Base-by-base conservation (phyloP, 495 filamentous ascomycete species). In the Glarea lozoyensis region DNA sequence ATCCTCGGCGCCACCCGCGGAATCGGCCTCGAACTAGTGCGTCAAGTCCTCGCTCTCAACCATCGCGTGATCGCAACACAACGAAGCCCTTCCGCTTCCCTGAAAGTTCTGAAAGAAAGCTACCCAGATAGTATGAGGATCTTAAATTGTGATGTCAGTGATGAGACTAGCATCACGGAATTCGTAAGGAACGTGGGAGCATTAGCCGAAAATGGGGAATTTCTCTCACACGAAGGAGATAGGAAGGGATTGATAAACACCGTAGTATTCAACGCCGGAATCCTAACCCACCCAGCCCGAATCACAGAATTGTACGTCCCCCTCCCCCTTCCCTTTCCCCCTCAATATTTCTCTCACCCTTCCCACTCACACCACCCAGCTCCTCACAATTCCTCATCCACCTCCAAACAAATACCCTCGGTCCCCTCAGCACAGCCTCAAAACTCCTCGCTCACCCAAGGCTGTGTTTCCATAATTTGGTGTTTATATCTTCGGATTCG, bases 1-100 rank as follows among this genome's bases (percentile, higher is more conserved):
- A 64, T 78, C n/a, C 60, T 77, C 10, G 75, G 74, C 24, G 73
- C 72, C 20, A 69, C 66, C 33, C 61, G 73, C 53, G 75, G 75
- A 43, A 78, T 79, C 45, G 75, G 75, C 25, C 56, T 75, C 16
- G 75, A 78, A 46, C 72, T 75, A 46, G 66, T 69, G 2, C 50
- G 58, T 10, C 74, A 79, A 45, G 52, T 75, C 4, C 54, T 77
- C 2, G 45, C 50, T 18, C 56, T 54, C 25, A 70, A 67, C 10
- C 57, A 76, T 35, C 40, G 21, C 15, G 69, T 77, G 17, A 62
- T 73, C 15, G 73, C 70, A n/a, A 74, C 73, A 3, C 68, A 68
- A 1, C 64, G 74, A 13, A 60, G 64, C 46, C 45, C 63, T 0
- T 43, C 58, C 3, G 57, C 65, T 42, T 61, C 66, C 22, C 63